Conservation (phyloP, 2,329 filamentous ascomycete genomes). For the Penicillium hesseltinei region DNA sequence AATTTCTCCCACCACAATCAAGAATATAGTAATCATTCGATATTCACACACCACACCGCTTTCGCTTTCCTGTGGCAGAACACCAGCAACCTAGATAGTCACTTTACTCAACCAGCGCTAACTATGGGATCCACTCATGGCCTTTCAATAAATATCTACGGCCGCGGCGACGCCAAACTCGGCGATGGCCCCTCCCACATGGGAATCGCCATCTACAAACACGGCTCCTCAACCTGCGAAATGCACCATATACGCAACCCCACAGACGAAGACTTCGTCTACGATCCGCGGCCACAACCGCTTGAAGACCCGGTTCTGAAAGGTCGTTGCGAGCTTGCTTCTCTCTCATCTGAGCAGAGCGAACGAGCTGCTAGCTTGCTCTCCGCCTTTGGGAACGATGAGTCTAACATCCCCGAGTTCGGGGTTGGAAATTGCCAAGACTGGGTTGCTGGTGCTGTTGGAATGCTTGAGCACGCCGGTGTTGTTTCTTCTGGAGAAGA, state of each 20-base stretch:
- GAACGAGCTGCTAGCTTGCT: not conserved
- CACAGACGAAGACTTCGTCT: not conserved
- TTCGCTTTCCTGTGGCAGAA: too few relatives aligned
- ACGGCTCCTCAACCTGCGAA: not conserved
- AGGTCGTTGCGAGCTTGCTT: not conserved
- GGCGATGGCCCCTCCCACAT: not conserved
- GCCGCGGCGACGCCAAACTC: not conserved
- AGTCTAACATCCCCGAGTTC: not conserved
- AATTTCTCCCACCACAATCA: not conserved
- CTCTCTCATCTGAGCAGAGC: not conserved
- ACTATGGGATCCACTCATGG: not conserved
- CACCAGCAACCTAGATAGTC: not conserved
- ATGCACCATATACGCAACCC: slow-evolving; percentile 1
- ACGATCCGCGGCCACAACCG: not conserved
- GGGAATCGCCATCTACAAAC: not conserved
- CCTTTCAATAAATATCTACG: not conserved
- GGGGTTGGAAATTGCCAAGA: slow-evolving; percentile 1
- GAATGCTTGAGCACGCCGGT: not conserved
- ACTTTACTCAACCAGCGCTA: not conserved
- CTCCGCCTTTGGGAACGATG: not conserved
- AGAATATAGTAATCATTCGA: not conserved
- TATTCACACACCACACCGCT: too few relatives aligned
- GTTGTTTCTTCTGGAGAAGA: not conserved
- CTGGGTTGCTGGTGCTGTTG: not conserved
- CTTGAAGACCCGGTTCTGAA: not conserved